Evolutionary conservation across 1,284 basidiomycete genomes (phyloP), one percentile per base, ranked within the genome.

Genomic region (Volvariella volvacea): DNA sequence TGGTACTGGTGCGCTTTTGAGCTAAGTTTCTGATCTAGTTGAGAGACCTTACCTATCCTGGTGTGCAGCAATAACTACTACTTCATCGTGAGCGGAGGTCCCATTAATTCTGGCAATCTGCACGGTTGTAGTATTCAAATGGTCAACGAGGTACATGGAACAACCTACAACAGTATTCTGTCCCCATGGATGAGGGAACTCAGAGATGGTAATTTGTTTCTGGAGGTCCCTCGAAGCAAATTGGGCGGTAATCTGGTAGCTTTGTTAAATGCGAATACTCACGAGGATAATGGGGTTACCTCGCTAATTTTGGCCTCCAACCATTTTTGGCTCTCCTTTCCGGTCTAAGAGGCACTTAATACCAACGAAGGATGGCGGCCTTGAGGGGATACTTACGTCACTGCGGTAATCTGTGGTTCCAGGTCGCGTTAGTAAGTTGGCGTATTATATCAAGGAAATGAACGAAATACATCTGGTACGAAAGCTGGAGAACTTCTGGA

Each of bases 131-230:
- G 33, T 46, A 42, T 53, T 39, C 50, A 47, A 31, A 42, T 48
- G 43, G 48, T 36, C 22, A 28, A 22, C 32, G 41, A 37, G 38
- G 14, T 20, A 8, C 9, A 48, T 3, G 12, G n/a, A 17, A 17
- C 42, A 14, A 60, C 80, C 49, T 56, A 88, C 88, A 57, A 99
- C 88, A 39, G 82, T 80, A 66, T 90, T 88, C 73, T 99, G 95
- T 8, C 83, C 85, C 95, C 95, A 99, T 1, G 81, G 65, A 62
- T 99, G 95, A 47, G 72, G 52, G 61, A 97, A 97, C 61, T 94
- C 92, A 22, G 72, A 65, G 47, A 94, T 68, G 4, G 73, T 76
- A 56, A 95, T 87, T 22, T 65, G 54, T 41, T 72, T 55, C 43
- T 65, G 71, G 34, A 90, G 63, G 19, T 68, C 67, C 38, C 74